Conservation (phyloP, 345 rosid genomes). For the Arabidopsis suecica region DNA sequence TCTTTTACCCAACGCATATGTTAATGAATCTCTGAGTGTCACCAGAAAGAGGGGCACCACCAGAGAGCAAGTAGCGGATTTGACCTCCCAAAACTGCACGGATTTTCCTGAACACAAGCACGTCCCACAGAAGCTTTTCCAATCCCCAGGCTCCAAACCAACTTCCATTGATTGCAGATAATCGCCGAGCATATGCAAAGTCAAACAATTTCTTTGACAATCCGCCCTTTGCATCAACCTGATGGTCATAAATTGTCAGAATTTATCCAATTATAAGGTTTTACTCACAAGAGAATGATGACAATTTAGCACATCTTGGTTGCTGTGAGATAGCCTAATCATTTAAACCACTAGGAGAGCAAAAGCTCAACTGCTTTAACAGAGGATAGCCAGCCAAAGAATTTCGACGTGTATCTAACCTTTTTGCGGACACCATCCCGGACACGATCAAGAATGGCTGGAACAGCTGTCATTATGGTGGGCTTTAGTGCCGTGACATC, state of each 20-base stretch:
- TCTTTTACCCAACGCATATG: conserved; percentile 91
- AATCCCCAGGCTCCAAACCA: conserved; percentile 99
- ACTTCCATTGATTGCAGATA: conserved; percentile 93
- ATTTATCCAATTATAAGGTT: background rate
- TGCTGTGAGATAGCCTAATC: background rate
- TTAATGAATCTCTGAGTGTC: conserved; percentile 99
- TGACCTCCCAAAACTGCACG: conserved; percentile 89
- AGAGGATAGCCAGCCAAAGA: conserved; percentile 9
- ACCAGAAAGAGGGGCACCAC: conserved; percentile 97
- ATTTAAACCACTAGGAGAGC: conserved; percentile 24
- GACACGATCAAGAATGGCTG: conserved; percentile 98
- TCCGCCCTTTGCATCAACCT: conserved; percentile 93
- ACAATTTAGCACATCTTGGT: conserved; percentile 6
- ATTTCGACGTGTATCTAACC: conserved; percentile 47
- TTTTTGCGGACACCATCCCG: conserved; percentile 96
- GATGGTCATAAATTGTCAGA: conserved; percentile 37
- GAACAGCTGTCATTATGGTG: conserved; percentile 96
- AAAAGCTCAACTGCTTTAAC: conserved; percentile 6
- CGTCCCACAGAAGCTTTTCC: conserved; percentile 81
- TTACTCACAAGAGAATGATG: conserved; percentile 3
- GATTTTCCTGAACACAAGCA: conserved; percentile 85
- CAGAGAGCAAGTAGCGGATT: conserved; percentile 91
- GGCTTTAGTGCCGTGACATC: conserved; percentile 85
- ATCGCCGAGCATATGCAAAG: conserved; percentile 86
- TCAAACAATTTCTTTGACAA: conserved; percentile 77